These are phyloP conservation scores for Neurospora crassa DNA, from an alignment of 2,329 filamentous ascomycete genomes.

Conservation along the genomic window DNA sequence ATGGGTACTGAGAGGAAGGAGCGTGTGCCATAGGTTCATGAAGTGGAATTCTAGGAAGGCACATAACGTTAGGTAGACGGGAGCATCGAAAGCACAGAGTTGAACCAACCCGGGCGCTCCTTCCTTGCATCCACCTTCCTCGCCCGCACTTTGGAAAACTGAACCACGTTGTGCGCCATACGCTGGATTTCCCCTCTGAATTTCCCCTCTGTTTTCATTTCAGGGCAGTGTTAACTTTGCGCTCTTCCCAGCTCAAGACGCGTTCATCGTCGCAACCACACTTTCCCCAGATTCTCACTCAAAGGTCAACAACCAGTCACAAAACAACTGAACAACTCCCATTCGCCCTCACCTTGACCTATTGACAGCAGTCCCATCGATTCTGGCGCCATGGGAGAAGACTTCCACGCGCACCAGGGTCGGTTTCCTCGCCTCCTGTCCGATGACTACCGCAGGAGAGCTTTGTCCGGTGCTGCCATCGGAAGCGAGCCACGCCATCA, in stretches of 20 bases:
- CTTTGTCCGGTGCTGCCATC: not conserved
- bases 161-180: not conserved
- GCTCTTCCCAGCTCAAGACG: not conserved
- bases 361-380: not conserved
- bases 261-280: not conserved
- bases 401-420: not conserved
- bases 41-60: not conserved
- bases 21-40: not conserved
- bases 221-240: not conserved
- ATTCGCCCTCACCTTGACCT: not conserved
- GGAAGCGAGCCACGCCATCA: not conserved
- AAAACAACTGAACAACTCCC: not conserved
- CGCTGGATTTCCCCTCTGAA: not conserved
- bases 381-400: not conserved
- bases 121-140: not conserved
- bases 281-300: not conserved
- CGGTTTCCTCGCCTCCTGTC: not conserved
- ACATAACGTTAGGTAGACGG: not conserved
- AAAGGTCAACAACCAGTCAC: not conserved
- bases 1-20: not conserved
- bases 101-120: not conserved
- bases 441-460: not conserved
- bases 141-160: not conserved
- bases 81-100: not conserved
- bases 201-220: not conserved